Evolutionary conservation across 257 asterid genomes (phyloP), one percentile per base, ranked within the genome.

Genomic region (Penstemon davidsonii): DNA sequence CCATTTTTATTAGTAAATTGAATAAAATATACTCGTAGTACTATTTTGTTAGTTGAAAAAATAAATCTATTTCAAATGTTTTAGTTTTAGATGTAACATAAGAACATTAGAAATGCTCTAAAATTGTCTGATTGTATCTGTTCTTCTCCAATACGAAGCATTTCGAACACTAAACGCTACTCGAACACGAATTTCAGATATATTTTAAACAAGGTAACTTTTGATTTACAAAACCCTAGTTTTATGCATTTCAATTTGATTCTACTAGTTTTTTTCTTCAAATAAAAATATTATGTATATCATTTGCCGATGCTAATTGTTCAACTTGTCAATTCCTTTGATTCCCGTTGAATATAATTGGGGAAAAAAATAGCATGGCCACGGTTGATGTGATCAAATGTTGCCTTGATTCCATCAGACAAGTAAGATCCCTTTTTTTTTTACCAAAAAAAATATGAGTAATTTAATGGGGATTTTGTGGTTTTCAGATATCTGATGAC

Each of bases 391-490:
- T 94, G 78, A 88, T 94, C 85, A 87, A 77, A 73, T 88, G 91
- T 57, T 91, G 97, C 79, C 81, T 79, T 60, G 99, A 94, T 67
- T 86, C 97, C 70, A 91, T 94, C 71, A 65, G 89, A 82, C 96
- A 88, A 70, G 99, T 91, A 64, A 78, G 84, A 71, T 68, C 37
- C 53, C 0, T 15, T 49, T 50, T 4, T 55, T 12, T 33, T 7
- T n/a, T 2, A 9, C 13, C 38, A 1, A 46, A 46, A 11, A 5
- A 1, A 4, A 25, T 46, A 44, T 25, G 39, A 43, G 5, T 18
- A 4, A 8, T 15, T 60, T 42, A 1, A 15, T 40, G 4, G 4
- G 6, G 43, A n/a, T 62, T 57, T 39, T 53, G 6, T 43, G 38
- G 46, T 37, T 65, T 64, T 60, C 85, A 94, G 99, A 81, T 86